Evolutionary conservation across 371 early-diverging fungal genomes (phyloP).

Genomic region (Syncephalis plumigaleata): DNA sequence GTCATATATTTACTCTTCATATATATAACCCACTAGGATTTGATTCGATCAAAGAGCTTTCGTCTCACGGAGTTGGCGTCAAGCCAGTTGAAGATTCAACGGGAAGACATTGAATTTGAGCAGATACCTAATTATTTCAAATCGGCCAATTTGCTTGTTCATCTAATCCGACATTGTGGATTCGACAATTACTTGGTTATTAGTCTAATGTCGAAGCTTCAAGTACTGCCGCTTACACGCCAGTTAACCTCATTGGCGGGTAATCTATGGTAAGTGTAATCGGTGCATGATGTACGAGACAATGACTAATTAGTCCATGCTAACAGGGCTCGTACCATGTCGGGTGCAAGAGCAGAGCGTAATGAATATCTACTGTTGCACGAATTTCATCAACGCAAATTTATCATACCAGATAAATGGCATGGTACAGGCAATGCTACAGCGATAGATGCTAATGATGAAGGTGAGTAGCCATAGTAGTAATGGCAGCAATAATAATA

Average conservation of each 20-base stretch:
- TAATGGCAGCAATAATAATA: too few relatives aligned
- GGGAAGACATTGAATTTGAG: conserved; percentile 80
- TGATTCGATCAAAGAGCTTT: conserved; percentile 75
- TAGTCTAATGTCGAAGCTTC: conserved; percentile 72
- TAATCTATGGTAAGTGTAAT: conserved; percentile 68
- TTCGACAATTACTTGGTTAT: conserved; percentile 71
- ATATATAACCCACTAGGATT: conserved; percentile 23
- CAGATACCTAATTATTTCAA: conserved; percentile 51
- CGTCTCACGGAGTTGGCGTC: conserved; percentile 59
- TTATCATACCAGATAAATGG: conserved; percentile 86
- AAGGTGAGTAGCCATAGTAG: too few relatives aligned
- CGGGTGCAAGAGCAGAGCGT: conserved; percentile 92
- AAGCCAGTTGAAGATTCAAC: conserved; percentile 55
- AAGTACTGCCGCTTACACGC: conserved; percentile 78
- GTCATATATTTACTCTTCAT: conserved; percentile 1
- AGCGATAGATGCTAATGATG: conserved; percentile 11
- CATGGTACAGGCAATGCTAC: too few relatives aligned
- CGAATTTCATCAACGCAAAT: conserved; percentile 85
- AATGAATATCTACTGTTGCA: conserved; percentile 97
- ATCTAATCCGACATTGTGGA: conserved; percentile 60
- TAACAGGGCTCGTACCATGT: conserved; percentile 70
- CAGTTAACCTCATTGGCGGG: conserved; percentile 91
- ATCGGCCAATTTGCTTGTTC: conserved; percentile 31
- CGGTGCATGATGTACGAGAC: neutral
- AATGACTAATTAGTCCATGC: conserved; percentile 8